Evolutionary conservation across 441 rosid species (phyloP).

Genomic region (Erodium trifolium): DNA sequence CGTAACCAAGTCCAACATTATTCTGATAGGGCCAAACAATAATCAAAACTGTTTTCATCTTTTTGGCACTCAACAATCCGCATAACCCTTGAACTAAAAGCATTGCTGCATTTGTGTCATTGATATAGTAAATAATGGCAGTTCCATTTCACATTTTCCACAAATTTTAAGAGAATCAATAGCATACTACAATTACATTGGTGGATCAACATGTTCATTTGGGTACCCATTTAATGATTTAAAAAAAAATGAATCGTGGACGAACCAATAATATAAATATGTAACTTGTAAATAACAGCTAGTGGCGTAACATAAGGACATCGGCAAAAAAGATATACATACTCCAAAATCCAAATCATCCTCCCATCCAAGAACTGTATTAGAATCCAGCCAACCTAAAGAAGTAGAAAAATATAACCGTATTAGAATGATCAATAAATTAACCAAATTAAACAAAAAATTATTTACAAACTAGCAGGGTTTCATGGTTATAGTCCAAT

Average conservation of each 20-base stretch:
- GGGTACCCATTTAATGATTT: neutral
- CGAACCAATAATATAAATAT: neutral
- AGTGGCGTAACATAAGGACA: neutral
- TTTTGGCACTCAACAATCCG: neutral
- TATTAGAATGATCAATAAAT: slow-evolving; percentile 14
- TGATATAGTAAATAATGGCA: neutral
- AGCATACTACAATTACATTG: neutral
- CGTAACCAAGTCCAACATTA: neutral
- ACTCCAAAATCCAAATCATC: slow-evolving; percentile 56
- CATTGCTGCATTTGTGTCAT: neutral
- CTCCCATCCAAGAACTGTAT: slow-evolving; percentile 32
- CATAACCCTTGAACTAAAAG: neutral
- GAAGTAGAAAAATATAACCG: slow-evolving; percentile 13
- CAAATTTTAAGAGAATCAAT: neutral
- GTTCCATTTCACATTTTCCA: neutral
- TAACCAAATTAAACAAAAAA: slow-evolving; percentile 4
- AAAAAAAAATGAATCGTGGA: neutral
- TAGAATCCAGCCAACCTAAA: slow-evolving; percentile 48
- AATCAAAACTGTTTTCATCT: neutral
- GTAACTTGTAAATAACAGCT: neutral
- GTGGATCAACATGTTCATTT: slow-evolving; percentile 1
- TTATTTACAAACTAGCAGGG: neutral
- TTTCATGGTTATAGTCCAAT: slow-evolving; percentile 7
- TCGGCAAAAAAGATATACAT: slow-evolving; percentile 29
- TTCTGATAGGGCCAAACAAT: neutral